These are phyloP conservation scores for Steccherinum ochraceum DNA, from an alignment of 768 basidiomycete species.

Conservation along the genomic window DNA sequence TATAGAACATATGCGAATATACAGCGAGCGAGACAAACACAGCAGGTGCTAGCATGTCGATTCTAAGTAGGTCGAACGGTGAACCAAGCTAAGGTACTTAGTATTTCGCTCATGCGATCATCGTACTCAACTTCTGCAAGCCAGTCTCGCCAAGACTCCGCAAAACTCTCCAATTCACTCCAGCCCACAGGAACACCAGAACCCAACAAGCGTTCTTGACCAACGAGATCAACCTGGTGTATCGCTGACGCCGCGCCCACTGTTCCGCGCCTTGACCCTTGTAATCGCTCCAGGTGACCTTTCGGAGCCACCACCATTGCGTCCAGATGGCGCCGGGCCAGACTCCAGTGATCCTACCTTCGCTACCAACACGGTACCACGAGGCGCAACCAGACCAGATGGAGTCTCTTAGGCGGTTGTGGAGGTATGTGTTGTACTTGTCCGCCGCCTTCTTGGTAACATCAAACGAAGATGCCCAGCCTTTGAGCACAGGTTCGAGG, in stretches of 20 bases:
- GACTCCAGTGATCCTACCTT: constrained; percentile 11
- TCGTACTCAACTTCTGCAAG: too few species aligned
- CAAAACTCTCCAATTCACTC: neutral
- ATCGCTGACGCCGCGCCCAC: neutral
- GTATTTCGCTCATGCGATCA: too few species aligned
- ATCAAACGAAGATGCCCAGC: constrained; percentile 16
- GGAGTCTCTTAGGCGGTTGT: neutral
- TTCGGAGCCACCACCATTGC: constrained; percentile 10
- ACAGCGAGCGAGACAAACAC: too few species aligned
- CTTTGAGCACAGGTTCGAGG: constrained; percentile 9
- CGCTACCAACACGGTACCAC: constrained; percentile 8
- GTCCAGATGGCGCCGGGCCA: constrained; percentile 7
- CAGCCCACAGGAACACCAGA: neutral
- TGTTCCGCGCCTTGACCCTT: neutral
- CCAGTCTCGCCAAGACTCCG: too few species aligned
- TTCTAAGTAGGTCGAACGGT: too few species aligned
- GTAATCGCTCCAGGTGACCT: constrained; percentile 9
- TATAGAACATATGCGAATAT: too few species aligned
- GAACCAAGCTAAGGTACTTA: too few species aligned
- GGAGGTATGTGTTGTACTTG: constrained; percentile 23
- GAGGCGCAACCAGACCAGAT: constrained; percentile 7
- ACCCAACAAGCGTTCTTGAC: neutral
- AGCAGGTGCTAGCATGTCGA: too few species aligned
- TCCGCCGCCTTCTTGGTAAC: constrained; percentile 11
- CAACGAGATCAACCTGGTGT: neutral